Evolutionary conservation across 306 rosid species (phyloP).

Genomic region (Gynostemma pentaphyllum): DNA sequence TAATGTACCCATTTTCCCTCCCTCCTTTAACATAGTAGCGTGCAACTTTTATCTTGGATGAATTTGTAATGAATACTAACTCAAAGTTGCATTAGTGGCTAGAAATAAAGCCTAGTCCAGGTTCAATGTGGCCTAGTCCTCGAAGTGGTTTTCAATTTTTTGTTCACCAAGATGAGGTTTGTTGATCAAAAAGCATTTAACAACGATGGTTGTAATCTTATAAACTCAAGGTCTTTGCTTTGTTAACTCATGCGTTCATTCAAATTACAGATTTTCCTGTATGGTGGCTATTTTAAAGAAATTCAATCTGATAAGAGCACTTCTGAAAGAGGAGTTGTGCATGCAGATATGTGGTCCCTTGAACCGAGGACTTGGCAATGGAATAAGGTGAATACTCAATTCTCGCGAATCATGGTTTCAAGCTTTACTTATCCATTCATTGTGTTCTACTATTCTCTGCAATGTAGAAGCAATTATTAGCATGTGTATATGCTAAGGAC

Average conservation of each 20-base stretch:
- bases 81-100: slow-evolving; percentile 62
- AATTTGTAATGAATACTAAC: not conserved
- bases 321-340: slow-evolving; percentile 83
- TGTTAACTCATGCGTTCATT: not conserved
- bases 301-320: slow-evolving; percentile 60
- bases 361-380: slow-evolving; percentile 99
- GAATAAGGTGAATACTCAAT: slow-evolving; percentile 55
- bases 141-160: slow-evolving; percentile 94
- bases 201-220: slow-evolving; percentile 1
- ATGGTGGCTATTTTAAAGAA: slow-evolving; percentile 98
- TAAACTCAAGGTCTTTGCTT: not conserved
- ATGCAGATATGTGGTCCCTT: slow-evolving; percentile 91
- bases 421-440: not conserved
- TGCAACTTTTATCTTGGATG: not conserved
- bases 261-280: slow-evolving; percentile 64
- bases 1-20: not conserved
- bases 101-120: slow-evolving; percentile 90
- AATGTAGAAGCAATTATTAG: not conserved
- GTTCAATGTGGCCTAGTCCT: slow-evolving; percentile 94
- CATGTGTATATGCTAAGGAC: not conserved
- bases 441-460: not conserved
- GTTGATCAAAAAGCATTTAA: slow-evolving; percentile 24
- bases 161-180: slow-evolving; percentile 84
- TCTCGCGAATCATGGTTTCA: not conserved
- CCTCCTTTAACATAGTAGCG: slow-evolving; percentile 9